Conservation (phyloP, 495 filamentous ascomycete species). For the Talaromyces borbonicus region DNA sequence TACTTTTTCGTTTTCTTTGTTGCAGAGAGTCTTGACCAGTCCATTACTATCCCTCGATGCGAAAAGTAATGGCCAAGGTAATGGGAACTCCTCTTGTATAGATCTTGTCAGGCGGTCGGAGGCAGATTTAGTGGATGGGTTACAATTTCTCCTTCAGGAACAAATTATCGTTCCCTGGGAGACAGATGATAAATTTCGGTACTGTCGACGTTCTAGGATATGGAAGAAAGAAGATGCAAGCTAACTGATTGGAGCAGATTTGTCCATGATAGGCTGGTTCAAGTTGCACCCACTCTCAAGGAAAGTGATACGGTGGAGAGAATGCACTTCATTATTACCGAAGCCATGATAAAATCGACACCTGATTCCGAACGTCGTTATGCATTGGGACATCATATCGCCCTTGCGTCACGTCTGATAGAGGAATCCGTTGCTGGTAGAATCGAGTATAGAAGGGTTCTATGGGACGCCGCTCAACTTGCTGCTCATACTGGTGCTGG, state of each 20-base stretch:
- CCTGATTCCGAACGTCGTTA: neutral
- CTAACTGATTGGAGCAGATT: too few relatives aligned
- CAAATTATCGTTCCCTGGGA: constrained; percentile 67
- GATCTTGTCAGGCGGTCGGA: neutral
- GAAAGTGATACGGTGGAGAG: constrained; percentile 56
- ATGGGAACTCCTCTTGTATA: neutral
- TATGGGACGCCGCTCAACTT: constrained; percentile 67
- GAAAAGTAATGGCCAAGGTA: neutral
- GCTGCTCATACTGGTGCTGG: constrained; percentile 72
- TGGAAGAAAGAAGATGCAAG: too few relatives aligned
- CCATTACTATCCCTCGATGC: constrained; percentile 46
- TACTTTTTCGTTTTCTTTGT: constrained; percentile 65
- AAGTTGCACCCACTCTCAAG: constrained; percentile 56
- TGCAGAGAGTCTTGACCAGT: constrained; percentile 62
- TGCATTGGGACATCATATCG: constrained; percentile 69
- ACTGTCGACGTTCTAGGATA: too few relatives aligned
- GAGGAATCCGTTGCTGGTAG: constrained; percentile 48
- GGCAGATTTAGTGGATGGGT: constrained; percentile 54
- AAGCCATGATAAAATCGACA: constrained; percentile 46
- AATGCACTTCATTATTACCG: constrained; percentile 84
- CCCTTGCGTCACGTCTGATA: constrained; percentile 61
- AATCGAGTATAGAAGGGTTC: constrained; percentile 55
- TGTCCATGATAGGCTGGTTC: constrained; percentile 72
- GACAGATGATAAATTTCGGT: constrained; percentile 63
- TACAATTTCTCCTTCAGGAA: constrained; percentile 68